These are phyloP conservation scores for Cavenderia fasciculata DNA, from an alignment of 78 protist species.

Conservation along the genomic window DNA sequence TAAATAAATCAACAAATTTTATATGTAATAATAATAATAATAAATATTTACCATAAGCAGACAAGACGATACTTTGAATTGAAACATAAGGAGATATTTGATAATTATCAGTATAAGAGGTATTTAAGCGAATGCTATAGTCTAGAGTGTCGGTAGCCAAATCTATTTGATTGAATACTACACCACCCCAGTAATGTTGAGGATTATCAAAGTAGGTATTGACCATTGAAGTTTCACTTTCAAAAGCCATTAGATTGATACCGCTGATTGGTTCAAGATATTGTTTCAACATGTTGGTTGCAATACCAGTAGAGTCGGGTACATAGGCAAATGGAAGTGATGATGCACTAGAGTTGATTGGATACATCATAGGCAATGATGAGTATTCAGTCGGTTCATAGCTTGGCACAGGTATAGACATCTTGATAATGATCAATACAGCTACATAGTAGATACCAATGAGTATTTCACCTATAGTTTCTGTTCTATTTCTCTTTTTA, in stretches of 20 bases:
- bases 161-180: neutral
- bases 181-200: constrained; percentile 2
- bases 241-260: neutral
- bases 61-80: neutral
- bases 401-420: neutral
- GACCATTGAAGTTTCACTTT: neutral
- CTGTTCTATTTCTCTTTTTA: neutral
- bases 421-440: neutral
- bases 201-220: neutral
- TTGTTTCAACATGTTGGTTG: neutral
- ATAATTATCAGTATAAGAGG: neutral
- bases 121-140: constrained; percentile 1
- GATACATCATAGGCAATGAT: too few species aligned
- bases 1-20: too few species aligned
- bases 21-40: too few species aligned
- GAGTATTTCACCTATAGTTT: neutral
- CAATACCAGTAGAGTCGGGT: neutral
- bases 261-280: too few species aligned
- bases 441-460: constrained; percentile 4
- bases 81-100: neutral
- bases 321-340: neutral
- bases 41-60: too few species aligned
- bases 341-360: too few species aligned
- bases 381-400: neutral
- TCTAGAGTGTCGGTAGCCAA: neutral